phyloP scores from a whole-genome alignment of 139 green algal genomes.

The Micractinium conductrix region DNA sequence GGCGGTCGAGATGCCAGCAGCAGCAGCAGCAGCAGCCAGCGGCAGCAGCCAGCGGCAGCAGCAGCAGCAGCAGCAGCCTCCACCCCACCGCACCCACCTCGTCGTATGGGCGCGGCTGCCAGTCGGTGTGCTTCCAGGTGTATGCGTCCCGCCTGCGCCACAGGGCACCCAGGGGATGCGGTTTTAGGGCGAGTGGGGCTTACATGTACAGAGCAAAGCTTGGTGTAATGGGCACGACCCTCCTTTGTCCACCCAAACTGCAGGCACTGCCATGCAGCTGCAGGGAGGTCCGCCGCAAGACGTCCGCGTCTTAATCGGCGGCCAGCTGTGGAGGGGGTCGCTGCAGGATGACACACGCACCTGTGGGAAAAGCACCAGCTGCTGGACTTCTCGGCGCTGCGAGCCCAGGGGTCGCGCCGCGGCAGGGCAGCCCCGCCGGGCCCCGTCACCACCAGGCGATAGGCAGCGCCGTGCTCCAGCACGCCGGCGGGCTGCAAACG shows the following conservation, averaged over 20 bases:
- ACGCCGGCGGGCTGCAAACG: neutral
- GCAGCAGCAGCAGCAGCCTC: neutral
- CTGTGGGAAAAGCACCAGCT: slow-evolving; percentile 1
- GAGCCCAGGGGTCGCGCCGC: slow-evolving; percentile 6
- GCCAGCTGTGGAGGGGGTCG: no score
- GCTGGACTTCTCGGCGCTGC: neutral
- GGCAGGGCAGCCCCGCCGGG: neutral
- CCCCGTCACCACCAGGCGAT: slow-evolving; percentile 4
- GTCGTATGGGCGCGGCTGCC: neutral
- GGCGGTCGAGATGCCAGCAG: neutral
- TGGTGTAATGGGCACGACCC: no score
- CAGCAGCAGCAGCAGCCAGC: neutral
- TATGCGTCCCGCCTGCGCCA: neutral
- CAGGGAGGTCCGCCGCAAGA: no score
- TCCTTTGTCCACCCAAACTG: no score
- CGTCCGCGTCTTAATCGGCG: no score
- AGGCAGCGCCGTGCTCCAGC: neutral
- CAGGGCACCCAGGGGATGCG: no score
- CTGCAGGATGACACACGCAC: no score
- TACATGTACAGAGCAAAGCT: no score
- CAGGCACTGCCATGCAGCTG: no score
- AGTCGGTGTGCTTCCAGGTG: neutral
- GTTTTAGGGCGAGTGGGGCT: no score
- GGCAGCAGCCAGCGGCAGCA: neutral
- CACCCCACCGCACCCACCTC: neutral